Evolutionary conservation across 1,284 basidiomycete genomes (phyloP), one percentile per base, ranked within the genome.

Genomic region (Entoloma clypeatum): DNA sequence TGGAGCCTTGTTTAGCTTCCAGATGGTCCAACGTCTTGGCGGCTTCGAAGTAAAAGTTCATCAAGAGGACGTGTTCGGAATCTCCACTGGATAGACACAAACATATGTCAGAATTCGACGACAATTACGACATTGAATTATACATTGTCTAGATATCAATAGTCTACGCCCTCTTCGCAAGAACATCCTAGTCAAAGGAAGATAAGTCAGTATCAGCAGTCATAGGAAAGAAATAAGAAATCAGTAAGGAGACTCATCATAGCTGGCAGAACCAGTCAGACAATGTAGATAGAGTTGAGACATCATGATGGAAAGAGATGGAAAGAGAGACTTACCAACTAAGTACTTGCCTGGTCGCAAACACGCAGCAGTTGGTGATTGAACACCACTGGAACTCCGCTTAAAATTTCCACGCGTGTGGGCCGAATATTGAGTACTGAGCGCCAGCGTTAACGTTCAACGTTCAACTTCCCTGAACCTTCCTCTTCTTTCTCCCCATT

Each of bases 41-140:
- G 49, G 89, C 88, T 58, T 87, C 82, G 67, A 91, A 91, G 71
- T 94, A 95, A 66, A 94, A 92, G 70, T 93, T 92, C 91, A 94
- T 94, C n/a, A n/a, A n/a, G n/a, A n/a, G n/a, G 64, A 60, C 58
- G 59, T 47, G 40, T 28, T n/a, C 14, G 19, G 17, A 34, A 39
- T 33, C 33, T 42, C 44, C n/a, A n/a, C n/a, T n/a, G n/a, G n/a
- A n/a, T 50, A 42, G 31, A 44, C 39, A 35, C 28, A 36, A 36
- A 27, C 16, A 36, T 16, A 41, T 25, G 47, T 53, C 31, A 53
- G 49, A 45, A 27, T 43, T 18, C 35, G 18, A 33, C 2, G n/a
- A 35, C 14, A 34, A 18, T 32, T 47, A 43, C 45, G 29, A 24
- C 44, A 45, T 28, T 38, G 34, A 16, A 46, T 46, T 43, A 33